A percentile compares a stretch with the other conserved stretches of the same genome.
phyloP scores from a whole-genome alignment of 2,329 filamentous ascomycete genomes.

The Colletotrichum siamense region DNA sequence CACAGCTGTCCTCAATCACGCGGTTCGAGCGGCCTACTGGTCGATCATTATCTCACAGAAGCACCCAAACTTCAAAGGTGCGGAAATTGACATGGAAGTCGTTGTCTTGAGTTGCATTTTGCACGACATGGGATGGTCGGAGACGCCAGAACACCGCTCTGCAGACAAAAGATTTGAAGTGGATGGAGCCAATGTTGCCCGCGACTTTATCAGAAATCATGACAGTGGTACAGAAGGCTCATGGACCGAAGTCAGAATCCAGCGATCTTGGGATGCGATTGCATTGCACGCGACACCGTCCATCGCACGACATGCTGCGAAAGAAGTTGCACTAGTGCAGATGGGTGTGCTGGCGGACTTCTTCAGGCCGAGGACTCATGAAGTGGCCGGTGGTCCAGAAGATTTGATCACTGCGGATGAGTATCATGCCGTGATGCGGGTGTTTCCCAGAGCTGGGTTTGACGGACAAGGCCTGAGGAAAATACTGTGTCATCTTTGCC shows the following conservation, averaged over 20 bases:
- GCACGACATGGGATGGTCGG: neutral
- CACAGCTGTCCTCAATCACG: neutral
- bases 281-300: neutral
- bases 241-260: neutral
- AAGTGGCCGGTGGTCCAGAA: neutral
- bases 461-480: neutral
- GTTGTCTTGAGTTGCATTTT: neutral
- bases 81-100: neutral
- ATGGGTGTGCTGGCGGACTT: neutral
- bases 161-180: neutral
- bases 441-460: neutral
- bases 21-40: neutral
- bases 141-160: neutral
- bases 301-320: neutral
- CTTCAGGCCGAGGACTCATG: neutral
- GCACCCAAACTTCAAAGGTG: neutral
- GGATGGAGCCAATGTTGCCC: neutral
- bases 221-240: rapidly evolving
- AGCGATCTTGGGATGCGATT: neutral
- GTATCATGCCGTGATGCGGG: neutral
- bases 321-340: neutral
- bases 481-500: neutral
- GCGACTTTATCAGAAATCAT: rapidly evolving
- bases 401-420: neutral
- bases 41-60: neutral